Base-by-base conservation (phyloP, 1,284 basidiomycete genomes). In the Neonothopanus nambi region DNA sequence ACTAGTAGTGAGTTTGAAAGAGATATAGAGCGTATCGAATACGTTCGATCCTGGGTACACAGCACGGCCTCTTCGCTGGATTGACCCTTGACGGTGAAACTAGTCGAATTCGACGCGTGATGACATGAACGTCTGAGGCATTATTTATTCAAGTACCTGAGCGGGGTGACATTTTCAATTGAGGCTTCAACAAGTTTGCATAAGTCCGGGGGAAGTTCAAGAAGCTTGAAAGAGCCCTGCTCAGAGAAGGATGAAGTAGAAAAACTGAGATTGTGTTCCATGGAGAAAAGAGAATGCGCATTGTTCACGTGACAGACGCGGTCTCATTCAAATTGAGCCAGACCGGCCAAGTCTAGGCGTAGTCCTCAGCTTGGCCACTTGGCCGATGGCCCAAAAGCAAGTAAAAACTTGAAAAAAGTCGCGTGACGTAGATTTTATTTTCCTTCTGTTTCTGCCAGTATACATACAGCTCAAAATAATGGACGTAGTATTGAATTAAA, bases 1-100 rank as follows among this genome's bases (percentile, higher is more conserved):
- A 96, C 79, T 12, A 93, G 76, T 33, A 95, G 73, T 1, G 91
- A 87, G 67, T 97, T 97, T 15, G 93, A 96, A 43, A 95, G 75
- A 3, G 82, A 78, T 7, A 97, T 85, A 0, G 92, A 89, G 54
- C 93, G 85, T 21, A 97, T 73, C 0, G 80, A 67, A 66, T 89
- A 97, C 0, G 94, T 97, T 65, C 82, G 85, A 56, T 85, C 76
- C 0, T 76, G 60, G 0, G 93, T 95, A 65, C 94, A 96, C 3
- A 95, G 72, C 0, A 96, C 93, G 0, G 94, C 94, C 62, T 95
- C 90, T 63, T 96, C 93, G 17, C 79, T 79, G 1, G 82, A 69
- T 39, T 84, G 74, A 1, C 95, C 95, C 66, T 93, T 94, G 70
- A 98, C 88, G 8, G 78, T 78, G 38, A 93, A 67, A 38, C 90